Conservation (phyloP, 176 grass and related monocot genomes). For the Leersia perrieri region DNA sequence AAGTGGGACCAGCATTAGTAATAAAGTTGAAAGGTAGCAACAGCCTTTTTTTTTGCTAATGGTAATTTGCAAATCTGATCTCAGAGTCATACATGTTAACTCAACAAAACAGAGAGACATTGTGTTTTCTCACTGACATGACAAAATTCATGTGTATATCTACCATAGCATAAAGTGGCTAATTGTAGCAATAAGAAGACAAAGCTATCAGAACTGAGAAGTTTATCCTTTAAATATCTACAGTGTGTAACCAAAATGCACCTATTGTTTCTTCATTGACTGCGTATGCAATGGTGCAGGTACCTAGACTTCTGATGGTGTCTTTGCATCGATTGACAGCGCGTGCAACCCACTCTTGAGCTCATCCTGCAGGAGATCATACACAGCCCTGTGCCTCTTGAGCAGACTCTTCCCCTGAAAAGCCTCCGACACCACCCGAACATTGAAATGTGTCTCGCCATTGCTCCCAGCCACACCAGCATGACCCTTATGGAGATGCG, state of each 20-base stretch:
- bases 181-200: background rate
- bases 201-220: constrained; percentile 16
- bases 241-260: constrained; percentile 12
- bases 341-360: constrained; percentile 80
- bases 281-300: background rate
- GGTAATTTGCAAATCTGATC: background rate
- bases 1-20: background rate
- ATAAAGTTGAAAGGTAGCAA: background rate
- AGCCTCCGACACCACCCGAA: constrained; percentile 68
- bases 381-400: constrained; percentile 82
- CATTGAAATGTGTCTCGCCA: constrained; percentile 91
- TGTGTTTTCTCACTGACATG: background rate
- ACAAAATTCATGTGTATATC: background rate
- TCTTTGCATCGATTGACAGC: constrained; percentile 83
- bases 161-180: background rate
- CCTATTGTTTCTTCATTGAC: background rate
- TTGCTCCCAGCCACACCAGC: constrained; percentile 55
- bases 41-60: background rate
- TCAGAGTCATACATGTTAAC: background rate
- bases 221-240: constrained; percentile 13
- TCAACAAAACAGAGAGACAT: background rate
- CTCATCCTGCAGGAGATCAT: constrained; percentile 77
- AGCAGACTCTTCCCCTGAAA: constrained; percentile 90
- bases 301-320: constrained; percentile 73
- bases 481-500: constrained; percentile 70